Evolutionary conservation across 2,329 filamentous ascomycete genomes (phyloP).

Genomic region (Metarhizium sp.): DNA sequence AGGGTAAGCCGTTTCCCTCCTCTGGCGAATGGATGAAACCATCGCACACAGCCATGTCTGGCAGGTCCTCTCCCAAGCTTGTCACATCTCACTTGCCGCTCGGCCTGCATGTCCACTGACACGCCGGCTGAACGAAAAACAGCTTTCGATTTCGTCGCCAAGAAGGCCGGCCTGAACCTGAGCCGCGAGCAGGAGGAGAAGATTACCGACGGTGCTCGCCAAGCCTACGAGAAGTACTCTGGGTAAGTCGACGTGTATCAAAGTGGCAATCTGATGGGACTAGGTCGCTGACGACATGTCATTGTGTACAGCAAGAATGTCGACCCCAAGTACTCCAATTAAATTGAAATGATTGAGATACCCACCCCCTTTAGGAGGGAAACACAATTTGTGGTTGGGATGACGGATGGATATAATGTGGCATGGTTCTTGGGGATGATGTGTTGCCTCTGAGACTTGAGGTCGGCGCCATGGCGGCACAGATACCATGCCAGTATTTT

Average conservation of each 20-base stretch:
- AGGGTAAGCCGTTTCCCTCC: constrained; percentile 18
- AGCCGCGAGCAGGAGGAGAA: constrained; percentile 25
- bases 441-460: background rate
- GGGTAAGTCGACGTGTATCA: constrained; percentile 19
- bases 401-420: background rate
- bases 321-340: constrained; percentile 26
- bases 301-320: constrained; percentile 13
- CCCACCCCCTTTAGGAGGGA: too few species aligned
- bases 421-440: background rate
- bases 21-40: background rate
- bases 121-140: background rate
- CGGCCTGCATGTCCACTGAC: background rate
- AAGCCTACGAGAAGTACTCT: constrained; percentile 24
- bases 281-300: background rate
- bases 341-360: constrained; percentile 2
- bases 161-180: constrained; percentile 26
- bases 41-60: too few species aligned
- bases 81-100: background rate
- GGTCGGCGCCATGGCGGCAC: background rate
- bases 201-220: constrained; percentile 25
- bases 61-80: too few species aligned
- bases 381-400: background rate
- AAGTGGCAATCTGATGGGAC: background rate
- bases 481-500: background rate
- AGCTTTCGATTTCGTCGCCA: constrained; percentile 20